Evolutionary conservation across 306 rosid species (phyloP).

Genomic region (Bauhinia variegata): DNA sequence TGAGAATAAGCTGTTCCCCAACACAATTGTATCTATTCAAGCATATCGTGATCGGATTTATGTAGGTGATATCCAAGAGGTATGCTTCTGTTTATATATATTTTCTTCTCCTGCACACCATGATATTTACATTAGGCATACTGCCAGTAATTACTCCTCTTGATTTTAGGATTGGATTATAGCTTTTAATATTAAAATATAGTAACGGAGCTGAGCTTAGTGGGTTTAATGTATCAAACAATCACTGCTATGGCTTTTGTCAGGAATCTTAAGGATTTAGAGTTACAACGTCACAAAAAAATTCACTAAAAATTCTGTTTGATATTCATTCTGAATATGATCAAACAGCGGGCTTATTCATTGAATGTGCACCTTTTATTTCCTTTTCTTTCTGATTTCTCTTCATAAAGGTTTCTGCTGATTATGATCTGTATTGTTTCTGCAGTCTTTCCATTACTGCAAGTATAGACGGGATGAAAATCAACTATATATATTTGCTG

Average conservation of each 20-base stretch:
- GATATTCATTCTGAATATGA: slow-evolving; percentile 14
- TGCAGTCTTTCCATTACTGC: slow-evolving; percentile 99
- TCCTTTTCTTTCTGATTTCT: neutral
- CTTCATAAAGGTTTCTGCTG: slow-evolving; percentile 11
- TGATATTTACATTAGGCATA: slow-evolving; percentile 24
- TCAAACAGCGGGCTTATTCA: slow-evolving; percentile 8
- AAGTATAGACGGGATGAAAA: slow-evolving; percentile 95
- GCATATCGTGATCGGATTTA: slow-evolving; percentile 90
- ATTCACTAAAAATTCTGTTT: slow-evolving; percentile 12
- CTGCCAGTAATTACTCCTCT: neutral
- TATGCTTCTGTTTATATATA: slow-evolving; percentile 39
- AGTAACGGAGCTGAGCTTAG: slow-evolving; percentile 6
- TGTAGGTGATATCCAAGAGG: slow-evolving; percentile 97
- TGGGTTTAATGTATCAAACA: neutral
- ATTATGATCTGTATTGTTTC: slow-evolving; percentile 33
- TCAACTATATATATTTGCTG: slow-evolving; percentile 91
- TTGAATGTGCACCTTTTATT: slow-evolving; percentile 1
- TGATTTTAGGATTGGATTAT: slow-evolving; percentile 12
- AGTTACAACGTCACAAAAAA: slow-evolving; percentile 16
- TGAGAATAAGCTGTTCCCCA: slow-evolving; percentile 95
- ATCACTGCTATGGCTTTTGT: slow-evolving; percentile 24
- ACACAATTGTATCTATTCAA: slow-evolving; percentile 76
- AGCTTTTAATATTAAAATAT: slow-evolving; percentile 23
- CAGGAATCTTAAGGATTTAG: neutral
- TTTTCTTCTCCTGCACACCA: neutral